Conservation (phyloP, 768 basidiomycete genomes). For the Daedaleopsis sinensis region DNA sequence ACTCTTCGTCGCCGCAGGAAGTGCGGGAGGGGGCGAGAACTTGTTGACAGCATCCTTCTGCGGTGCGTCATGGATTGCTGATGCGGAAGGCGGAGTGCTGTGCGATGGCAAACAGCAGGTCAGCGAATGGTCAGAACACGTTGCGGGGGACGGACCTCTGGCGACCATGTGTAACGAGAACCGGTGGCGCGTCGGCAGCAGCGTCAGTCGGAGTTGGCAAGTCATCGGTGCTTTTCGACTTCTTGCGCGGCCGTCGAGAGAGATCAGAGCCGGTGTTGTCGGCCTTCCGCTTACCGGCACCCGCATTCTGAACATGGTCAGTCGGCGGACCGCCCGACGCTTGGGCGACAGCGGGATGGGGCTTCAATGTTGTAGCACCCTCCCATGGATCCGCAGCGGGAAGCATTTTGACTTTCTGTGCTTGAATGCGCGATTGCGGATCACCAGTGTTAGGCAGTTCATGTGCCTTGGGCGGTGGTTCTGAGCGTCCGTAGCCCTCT, state of each 20-base stretch:
- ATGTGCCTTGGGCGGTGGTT: neutral
- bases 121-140: neutral
- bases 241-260: neutral
- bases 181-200: neutral
- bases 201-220: neutral
- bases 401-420: neutral
- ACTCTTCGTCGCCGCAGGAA: neutral
- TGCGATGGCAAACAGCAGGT: too few species aligned
- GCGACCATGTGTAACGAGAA: neutral
- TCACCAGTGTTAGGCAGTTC: neutral
- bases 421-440: neutral
- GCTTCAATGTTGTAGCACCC: neutral
- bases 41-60: neutral
- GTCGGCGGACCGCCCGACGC: neutral
- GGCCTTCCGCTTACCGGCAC: neutral
- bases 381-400: neutral
- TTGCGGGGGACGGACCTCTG: neutral
- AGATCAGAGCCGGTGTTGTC: neutral
- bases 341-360: neutral
- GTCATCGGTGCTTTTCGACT: neutral
- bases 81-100: neutral
- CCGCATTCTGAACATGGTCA: neutral
- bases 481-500: neutral
- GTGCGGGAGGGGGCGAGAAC: neutral
- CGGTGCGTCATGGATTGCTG: neutral